Evolutionary conservation across 139 green algal species (phyloP), one percentile per base, ranked within the genome.

Genomic region (Volvox reticuliferus): DNA sequence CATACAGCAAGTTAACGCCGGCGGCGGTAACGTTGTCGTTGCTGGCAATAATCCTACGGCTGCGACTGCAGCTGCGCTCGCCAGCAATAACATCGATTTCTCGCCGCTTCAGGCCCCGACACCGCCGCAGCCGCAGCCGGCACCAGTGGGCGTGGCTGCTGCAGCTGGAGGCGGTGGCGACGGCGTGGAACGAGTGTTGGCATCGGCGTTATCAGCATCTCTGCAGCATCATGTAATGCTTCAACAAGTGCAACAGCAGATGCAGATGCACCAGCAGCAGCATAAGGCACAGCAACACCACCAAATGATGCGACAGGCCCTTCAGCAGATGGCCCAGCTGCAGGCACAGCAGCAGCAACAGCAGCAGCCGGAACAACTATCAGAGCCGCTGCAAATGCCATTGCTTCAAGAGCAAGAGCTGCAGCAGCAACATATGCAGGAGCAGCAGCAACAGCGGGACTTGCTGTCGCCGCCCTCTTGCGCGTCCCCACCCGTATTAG

Each of bases 261-360:
- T 44, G 18, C 55, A 86, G 28, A 55, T 62, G 82, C 82, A 88
- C 32, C 82, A 33, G 32, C 80, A 87, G 80, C 44, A 44, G 65
- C 21, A 24, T 9, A 28, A 24, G 65, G 12, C 65, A 28, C 65
- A 73, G 65, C 33, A 35, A 2, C 76, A 62, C 16, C 76, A 63
- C 12, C 16, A 79, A 36, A 79, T 79, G 1, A n/a, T 79, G 28
- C 71, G 71, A 21, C 71, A 79, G 71, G 71, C 28, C 12, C n/a
- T 33, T 6, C 81, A 33, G 55, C 80, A 73, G 24, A 24, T 73
- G 21, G 65, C 65, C 21, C 65, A 75, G 81, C 61, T 28, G 28
- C 81, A 76, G 81, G 33, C 36, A 19, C 61, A 88, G 35, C 83
- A 88, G 36, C 83, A 88, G 67, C 17, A 22, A 68, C 67, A 71